These are phyloP conservation scores for Podospora didyma DNA, from an alignment of 495 filamentous ascomycete species.

Conservation along the genomic window DNA sequence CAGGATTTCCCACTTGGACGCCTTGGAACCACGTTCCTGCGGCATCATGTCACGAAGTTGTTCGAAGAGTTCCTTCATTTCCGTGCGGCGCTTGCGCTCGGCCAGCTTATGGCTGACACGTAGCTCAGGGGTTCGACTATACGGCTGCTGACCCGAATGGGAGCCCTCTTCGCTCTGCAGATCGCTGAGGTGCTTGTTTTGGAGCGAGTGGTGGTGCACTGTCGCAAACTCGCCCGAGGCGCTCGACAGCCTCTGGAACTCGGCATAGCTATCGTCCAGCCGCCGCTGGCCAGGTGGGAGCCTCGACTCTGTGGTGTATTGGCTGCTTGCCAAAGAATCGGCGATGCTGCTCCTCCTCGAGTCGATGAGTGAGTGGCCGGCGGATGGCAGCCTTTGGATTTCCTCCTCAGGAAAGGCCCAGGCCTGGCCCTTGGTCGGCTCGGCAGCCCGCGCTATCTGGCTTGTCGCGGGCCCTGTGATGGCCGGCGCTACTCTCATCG, in stretches of 20 bases:
- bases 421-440: conserved; percentile 75
- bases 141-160: conserved; percentile 64
- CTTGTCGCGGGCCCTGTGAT: conserved; percentile 75
- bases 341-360: conserved; percentile 70
- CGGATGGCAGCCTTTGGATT: conserved; percentile 42
- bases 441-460: conserved; percentile 73
- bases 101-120: conserved; percentile 93
- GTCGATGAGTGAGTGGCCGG: conserved; percentile 54
- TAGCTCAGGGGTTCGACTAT: conserved; percentile 93
- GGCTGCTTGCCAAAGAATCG: conserved; percentile 68
- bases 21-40: conserved; percentile 83
- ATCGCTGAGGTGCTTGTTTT: conserved; percentile 66
- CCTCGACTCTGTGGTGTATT: conserved; percentile 66
- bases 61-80: conserved; percentile 98
- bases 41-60: conserved; percentile 77
- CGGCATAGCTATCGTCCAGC: conserved; percentile 49
- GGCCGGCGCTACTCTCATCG: conserved; percentile 60
- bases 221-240: conserved; percentile 35
- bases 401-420: conserved; percentile 82
- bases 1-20: conserved; percentile 99
- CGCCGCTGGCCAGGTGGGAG: conserved; percentile 69
- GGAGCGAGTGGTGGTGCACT: conserved; percentile 71
- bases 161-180: conserved; percentile 58
- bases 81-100: conserved; percentile 89
- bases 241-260: conserved; percentile 26